Base-by-base conservation (phyloP, 2,329 filamentous ascomycete species). In the Epichloe glyceriae region DNA sequence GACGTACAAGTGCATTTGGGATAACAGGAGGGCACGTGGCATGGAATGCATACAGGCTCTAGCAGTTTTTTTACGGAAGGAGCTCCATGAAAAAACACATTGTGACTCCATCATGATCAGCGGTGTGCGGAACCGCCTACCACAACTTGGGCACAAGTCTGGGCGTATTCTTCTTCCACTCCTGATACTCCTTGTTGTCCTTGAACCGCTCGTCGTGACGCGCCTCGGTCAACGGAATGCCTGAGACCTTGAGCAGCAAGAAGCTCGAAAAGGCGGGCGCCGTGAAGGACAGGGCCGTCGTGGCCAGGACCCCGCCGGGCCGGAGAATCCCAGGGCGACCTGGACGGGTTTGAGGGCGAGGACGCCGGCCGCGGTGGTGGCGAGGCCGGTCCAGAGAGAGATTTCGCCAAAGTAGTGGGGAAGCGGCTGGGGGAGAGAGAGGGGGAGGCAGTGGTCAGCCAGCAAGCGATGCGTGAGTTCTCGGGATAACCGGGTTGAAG, bases 391-490 rank as follows among this genome's bases (percentile, higher is more conserved):
- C 83, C 82, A 87, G 34, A 87, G 68, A 11, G 79, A 82, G 30
- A 72, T 74, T 63, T 86, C 83, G n/a, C 83, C 83, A 61, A 86
- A 84, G 67, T 86, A 86, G 60, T 86, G 84, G 0, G 83, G 64
- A 84, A 80, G 53, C 80, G 67, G 46, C 72, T 69, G 30, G 14
- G 41, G 5, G 17, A 38, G 4, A 41, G 10, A 15, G 35, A 48
- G 11, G 30, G n/a, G 2, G 19, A 19, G 19, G 2, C 2, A 2
- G 19, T 19, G 19, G 19, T 19, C 19, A 19, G 19, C 19, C 19
- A 19, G 19, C 19, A 19, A n/a, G n/a, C n/a, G n/a, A n/a, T n/a
- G n/a, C n/a, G 6, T 26, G 7, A 26, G 2, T 22, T 20, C 19
- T 3, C 19, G 19, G 19, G 19, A 20, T 7, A 22, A 26, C 22